Evolutionary conservation across 1,284 basidiomycete genomes (phyloP).

Genomic region (Ustilago trichophora): DNA sequence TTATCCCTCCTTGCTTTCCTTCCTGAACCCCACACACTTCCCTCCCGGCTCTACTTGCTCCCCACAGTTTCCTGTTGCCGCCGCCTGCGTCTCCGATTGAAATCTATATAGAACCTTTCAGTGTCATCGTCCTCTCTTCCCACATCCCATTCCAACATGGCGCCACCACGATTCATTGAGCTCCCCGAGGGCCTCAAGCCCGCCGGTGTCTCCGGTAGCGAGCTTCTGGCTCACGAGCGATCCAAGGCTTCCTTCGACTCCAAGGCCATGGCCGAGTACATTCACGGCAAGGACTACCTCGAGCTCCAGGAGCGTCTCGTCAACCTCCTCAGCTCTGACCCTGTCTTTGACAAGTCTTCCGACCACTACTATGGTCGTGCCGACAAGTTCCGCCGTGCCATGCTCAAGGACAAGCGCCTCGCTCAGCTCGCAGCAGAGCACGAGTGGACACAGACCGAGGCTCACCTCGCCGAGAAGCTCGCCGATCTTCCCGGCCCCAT

Average conservation of each 20-base stretch:
- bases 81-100: neutral
- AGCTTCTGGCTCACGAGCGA: constrained; percentile 57
- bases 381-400: constrained; percentile 64
- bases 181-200: constrained; percentile 59
- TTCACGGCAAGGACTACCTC: constrained; percentile 56
- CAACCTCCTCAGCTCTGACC: constrained; percentile 71
- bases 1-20: neutral
- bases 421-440: constrained; percentile 64
- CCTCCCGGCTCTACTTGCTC: neutral
- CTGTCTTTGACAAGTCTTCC: constrained; percentile 74
- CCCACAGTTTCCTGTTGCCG: neutral
- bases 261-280: constrained; percentile 56
- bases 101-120: neutral
- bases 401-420: constrained; percentile 66
- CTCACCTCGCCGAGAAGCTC: constrained; percentile 50
- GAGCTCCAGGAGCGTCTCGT: constrained; percentile 70
- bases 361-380: constrained; percentile 69
- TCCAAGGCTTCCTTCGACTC: constrained; percentile 59
- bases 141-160: constrained; percentile 14
- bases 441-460: constrained; percentile 66
- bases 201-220: constrained; percentile 49
- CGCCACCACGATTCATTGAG: constrained; percentile 40
- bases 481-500: constrained; percentile 58
- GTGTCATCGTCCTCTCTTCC: neutral
- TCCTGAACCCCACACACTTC: neutral